These are phyloP conservation scores for Aspergillus heteromorphus DNA, from an alignment of 495 filamentous ascomycete species.

Conservation along the genomic window DNA sequence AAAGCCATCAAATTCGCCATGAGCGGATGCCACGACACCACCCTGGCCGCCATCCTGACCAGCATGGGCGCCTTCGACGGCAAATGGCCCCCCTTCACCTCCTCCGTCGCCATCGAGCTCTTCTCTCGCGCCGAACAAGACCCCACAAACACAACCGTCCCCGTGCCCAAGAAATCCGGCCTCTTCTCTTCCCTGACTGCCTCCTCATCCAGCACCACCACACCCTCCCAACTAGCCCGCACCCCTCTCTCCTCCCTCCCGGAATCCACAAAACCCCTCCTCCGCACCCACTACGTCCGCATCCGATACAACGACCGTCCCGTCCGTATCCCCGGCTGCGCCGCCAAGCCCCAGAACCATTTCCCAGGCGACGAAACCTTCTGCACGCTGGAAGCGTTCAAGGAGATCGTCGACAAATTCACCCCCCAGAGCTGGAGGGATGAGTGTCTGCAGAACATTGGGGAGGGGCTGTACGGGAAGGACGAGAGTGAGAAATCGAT, in stretches of 20 bases:
- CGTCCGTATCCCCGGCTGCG: constrained; percentile 76
- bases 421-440: constrained; percentile 75
- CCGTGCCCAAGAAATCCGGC: constrained; percentile 19
- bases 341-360: constrained; percentile 66
- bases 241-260: constrained; percentile 27
- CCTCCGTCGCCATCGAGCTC: constrained; percentile 84
- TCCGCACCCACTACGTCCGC: constrained; percentile 81
- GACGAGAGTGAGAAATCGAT: constrained; percentile 26
- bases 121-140: constrained; percentile 50
- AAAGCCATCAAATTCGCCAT: constrained; percentile 64
- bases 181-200: constrained; percentile 31
- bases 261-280: constrained; percentile 38
- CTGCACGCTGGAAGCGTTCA: constrained; percentile 90
- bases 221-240: constrained; percentile 31
- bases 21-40: constrained; percentile 92
- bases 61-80: constrained; percentile 73
- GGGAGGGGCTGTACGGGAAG: constrained; percentile 39
- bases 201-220: constrained; percentile 16
- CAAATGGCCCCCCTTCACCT: constrained; percentile 89
- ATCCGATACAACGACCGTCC: constrained; percentile 85
- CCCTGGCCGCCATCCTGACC: constrained; percentile 71
- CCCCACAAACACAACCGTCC: constrained; percentile 5
- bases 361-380: constrained; percentile 84
- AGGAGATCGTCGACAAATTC: constrained; percentile 83
- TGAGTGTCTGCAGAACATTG: constrained; percentile 65